Evolutionary conservation across 1,139 yeast species (phyloP).

Genomic region (Debaryomyces sp.): DNA sequence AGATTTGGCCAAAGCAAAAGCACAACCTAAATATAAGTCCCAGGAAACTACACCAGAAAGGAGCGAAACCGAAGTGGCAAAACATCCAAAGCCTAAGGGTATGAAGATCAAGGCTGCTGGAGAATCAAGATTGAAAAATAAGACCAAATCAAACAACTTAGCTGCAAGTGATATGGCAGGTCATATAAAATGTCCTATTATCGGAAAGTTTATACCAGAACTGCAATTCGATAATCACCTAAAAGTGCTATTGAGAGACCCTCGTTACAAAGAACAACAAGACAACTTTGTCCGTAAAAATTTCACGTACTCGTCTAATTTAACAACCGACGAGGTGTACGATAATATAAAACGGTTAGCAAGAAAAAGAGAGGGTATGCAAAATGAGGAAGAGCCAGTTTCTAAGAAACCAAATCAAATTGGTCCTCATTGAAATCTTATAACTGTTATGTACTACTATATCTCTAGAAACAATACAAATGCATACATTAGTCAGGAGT

Average conservation of each 20-base stretch:
- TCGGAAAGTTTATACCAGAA: conserved; percentile 71
- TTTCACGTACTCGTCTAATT: conserved; percentile 57
- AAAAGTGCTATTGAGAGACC: conserved; percentile 73
- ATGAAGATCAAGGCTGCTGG: conserved; percentile 74
- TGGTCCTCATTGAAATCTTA: conserved; percentile 5
- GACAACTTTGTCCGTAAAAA: conserved; percentile 66
- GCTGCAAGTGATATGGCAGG: conserved; percentile 23
- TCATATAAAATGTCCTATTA: conserved; percentile 69
- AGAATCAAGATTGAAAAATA: conserved; percentile 53
- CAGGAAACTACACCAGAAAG: conserved; percentile 8
- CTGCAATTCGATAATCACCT: conserved; percentile 74
- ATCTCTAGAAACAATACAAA: not conserved
- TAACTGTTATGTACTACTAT: not conserved
- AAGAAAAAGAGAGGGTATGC: conserved; percentile 29
- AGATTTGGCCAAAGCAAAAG: conserved; percentile 5
- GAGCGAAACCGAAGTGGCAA: conserved; percentile 8
- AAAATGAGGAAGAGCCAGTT: conserved; percentile 7
- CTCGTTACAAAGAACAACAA: conserved; percentile 73
- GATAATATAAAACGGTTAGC: conserved; percentile 71
- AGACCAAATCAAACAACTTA: conserved; percentile 5
- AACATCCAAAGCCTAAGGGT: conserved; percentile 40
- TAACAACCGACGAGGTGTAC: conserved; percentile 71
- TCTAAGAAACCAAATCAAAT: conserved; percentile 6
- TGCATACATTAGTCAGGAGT: not conserved
- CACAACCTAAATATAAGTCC: not conserved